A percentile compares a stretch with the other conserved stretches of the same genome.
Evolutionary conservation across 495 filamentous ascomycete genomes (phyloP).

Genomic region (Pyrenula aspistea): DNA sequence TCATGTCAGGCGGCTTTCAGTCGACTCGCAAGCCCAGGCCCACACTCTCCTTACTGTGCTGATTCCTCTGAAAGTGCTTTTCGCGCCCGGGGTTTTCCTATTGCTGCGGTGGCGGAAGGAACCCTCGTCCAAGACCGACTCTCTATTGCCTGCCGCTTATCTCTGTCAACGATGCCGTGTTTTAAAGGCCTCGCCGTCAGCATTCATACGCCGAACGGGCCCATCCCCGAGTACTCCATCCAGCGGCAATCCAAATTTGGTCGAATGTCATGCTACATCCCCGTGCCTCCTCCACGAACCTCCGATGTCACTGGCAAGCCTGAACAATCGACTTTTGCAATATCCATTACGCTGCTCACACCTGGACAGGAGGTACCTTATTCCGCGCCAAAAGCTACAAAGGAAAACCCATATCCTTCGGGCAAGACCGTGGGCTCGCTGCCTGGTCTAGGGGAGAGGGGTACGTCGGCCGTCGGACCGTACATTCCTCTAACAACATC

Average conservation of each 20-base stretch:
- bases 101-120: no score
- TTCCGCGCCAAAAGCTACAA: conserved; percentile 64
- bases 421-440: conserved; percentile 67
- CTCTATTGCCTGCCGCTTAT: no score
- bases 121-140: no score
- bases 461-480: conserved; percentile 52
- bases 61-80: no score
- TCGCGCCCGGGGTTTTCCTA: no score
- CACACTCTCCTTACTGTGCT: no score
- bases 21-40: no score
- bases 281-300: conserved; percentile 73
- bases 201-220: conserved; percentile 83
- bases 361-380: conserved; percentile 82
- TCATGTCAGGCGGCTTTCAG: no score
- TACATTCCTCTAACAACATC: conserved; percentile 84
- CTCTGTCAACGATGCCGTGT: conserved; percentile 64
- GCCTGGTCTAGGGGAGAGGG: conserved; percentile 44
- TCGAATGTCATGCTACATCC: conserved; percentile 93
- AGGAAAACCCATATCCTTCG: conserved; percentile 59
- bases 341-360: conserved; percentile 91
- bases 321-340: conserved; percentile 87
- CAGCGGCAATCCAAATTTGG: conserved; percentile 84
- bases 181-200: conserved; percentile 96
- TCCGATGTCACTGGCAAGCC: conserved; percentile 56
- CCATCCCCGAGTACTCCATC: conserved; percentile 83